Conservation (phyloP, 768 basidiomycete genomes). For the Termitomyces eurrhizus region DNA sequence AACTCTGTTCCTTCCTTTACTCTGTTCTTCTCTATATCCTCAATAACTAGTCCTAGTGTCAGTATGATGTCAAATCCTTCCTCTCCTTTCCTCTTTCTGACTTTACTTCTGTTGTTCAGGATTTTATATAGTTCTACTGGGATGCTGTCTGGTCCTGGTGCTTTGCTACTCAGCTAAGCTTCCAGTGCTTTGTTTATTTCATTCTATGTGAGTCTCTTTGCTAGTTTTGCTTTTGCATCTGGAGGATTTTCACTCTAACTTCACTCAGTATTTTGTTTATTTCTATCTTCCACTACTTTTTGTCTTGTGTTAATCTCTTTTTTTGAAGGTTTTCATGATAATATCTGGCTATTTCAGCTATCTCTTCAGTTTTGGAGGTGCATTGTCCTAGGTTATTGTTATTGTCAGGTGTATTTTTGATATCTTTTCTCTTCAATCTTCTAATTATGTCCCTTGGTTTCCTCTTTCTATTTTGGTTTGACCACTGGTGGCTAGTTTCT, state of each 20-base stretch:
- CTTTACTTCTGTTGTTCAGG: not conserved
- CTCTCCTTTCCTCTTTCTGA: too few species aligned
- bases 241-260: not conserved
- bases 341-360: not conserved
- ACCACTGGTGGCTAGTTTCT: not conserved
- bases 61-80: too few species aligned
- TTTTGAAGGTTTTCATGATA: not conserved
- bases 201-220: not conserved
- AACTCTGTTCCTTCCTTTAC: too few species aligned
- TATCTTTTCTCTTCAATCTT: not conserved
- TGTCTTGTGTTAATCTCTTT: not conserved
- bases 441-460: not conserved
- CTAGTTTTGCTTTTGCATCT: not conserved
- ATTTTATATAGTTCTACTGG: too few species aligned
- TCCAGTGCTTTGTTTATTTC: not conserved
- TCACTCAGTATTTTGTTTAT: too few species aligned
- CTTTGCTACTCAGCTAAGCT: not conserved
- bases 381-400: too few species aligned
- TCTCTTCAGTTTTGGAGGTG: not conserved
- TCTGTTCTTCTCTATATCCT: too few species aligned
- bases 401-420: too few species aligned
- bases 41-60: too few species aligned
- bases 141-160: not conserved
- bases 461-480: not conserved
- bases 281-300: not conserved